Conservation (phyloP, 2,329 filamentous ascomycete species). For the Xylaria sp. region DNA sequence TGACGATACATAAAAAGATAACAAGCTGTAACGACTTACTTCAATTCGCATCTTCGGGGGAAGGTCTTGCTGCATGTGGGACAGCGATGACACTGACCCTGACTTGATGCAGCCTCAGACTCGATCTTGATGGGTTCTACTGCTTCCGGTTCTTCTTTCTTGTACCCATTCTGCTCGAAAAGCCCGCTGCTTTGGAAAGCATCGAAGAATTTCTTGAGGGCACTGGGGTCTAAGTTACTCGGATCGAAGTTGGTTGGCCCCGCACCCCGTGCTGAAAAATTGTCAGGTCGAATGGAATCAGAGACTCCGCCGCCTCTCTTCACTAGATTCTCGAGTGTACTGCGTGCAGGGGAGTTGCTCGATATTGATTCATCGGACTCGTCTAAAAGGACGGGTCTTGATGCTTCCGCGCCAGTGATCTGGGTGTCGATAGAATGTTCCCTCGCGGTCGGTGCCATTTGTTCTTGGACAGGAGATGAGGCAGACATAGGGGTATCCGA, state of each 20-base stretch:
- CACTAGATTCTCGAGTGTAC: constrained; percentile 6
- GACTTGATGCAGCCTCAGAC: constrained; percentile 19
- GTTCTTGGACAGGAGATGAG: constrained; percentile 1
- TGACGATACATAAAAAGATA: not conserved
- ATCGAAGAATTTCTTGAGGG: constrained; percentile 40
- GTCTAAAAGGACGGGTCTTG: not conserved
- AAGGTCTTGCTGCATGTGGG: constrained; percentile 58
- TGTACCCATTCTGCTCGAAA: constrained; percentile 41
- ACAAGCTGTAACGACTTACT: constrained; percentile 53
- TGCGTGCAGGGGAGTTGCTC: constrained; percentile 4
- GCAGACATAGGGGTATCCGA: not conserved
- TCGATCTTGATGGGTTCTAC: constrained; percentile 35
- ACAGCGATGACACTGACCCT: constrained; percentile 48
- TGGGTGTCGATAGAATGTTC: constrained; percentile 7
- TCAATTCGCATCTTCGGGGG: constrained; percentile 64
- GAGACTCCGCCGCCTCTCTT: constrained; percentile 18
- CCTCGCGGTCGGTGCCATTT: not conserved
- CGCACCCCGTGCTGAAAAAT: not conserved
- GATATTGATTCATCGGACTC: constrained; percentile 8
- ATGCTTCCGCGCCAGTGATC: not conserved
- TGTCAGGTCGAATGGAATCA: constrained; percentile 15
- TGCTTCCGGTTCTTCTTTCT: constrained; percentile 36
- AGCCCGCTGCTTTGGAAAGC: constrained; percentile 41
- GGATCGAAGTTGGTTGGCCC: constrained; percentile 28
- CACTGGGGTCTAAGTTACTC: constrained; percentile 14